Percentiles rank a stretch among this genome's conserved stretches.
Evolutionary conservation across 495 filamentous ascomycete genomes (phyloP).

Genomic region (Aspergillus saccharolyticus): DNA sequence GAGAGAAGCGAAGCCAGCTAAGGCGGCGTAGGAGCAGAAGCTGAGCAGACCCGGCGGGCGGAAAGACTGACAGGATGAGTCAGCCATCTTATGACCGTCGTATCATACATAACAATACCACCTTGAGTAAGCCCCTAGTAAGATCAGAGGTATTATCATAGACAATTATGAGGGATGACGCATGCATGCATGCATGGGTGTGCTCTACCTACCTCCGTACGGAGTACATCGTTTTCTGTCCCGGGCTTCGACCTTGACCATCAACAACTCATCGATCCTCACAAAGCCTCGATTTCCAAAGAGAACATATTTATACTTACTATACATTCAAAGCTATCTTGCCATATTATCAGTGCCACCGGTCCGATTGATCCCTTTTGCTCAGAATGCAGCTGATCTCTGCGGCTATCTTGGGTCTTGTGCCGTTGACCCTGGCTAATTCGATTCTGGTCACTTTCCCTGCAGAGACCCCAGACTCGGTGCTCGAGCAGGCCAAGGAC

Average conservation of each 20-base stretch:
- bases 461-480: conserved; percentile 60
- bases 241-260: not conserved
- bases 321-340: not conserved
- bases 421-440: conserved; percentile 58
- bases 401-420: conserved; percentile 45
- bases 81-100: conserved; percentile 8
- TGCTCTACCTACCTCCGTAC: too few relatives aligned
- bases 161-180: not conserved
- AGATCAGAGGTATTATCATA: too few relatives aligned
- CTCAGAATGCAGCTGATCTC: conserved; percentile 54
- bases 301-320: not conserved
- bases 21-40: not conserved
- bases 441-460: conserved; percentile 76
- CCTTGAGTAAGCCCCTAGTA: too few relatives aligned
- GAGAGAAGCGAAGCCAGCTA: not conserved
- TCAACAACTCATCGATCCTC: too few relatives aligned
- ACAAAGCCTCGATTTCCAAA: not conserved
- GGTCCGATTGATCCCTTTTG: not conserved
- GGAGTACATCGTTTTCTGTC: not conserved
- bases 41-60: not conserved
- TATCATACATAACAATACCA: not conserved
- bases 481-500: conserved; percentile 65
- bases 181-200: not conserved
- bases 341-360: not conserved
- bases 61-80: conserved; percentile 8